A percentile compares a stretch with the other conserved stretches of the same genome.
phyloP scores from a whole-genome alignment of 768 basidiomycete species.

The Neoboletus subvelutipes region DNA sequence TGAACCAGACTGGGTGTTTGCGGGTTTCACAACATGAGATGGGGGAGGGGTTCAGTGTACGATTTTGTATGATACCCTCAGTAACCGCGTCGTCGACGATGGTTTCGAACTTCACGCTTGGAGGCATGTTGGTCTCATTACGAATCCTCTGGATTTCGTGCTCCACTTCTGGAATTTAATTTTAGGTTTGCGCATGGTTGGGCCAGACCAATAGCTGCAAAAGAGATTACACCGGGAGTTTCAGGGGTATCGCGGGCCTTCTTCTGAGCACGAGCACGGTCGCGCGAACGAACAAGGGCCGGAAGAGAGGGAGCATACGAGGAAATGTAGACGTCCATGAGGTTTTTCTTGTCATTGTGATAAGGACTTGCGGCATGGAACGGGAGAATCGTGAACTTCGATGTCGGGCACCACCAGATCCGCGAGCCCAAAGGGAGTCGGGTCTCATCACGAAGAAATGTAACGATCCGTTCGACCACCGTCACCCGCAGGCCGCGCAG shows the following conservation, averaged over 20 bases:
- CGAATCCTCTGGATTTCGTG: too few species aligned
- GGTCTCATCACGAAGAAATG: background rate
- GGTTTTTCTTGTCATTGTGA: too few species aligned
- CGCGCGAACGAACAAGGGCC: too few species aligned
- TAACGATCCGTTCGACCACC: background rate
- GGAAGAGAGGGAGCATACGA: too few species aligned
- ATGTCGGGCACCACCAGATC: too few species aligned
- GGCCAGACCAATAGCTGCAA: too few species aligned
- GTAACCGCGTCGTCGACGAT: background rate
- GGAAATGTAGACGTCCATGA: too few species aligned
- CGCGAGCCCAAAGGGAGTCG: background rate
- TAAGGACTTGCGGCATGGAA: too few species aligned
- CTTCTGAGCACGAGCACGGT: background rate
- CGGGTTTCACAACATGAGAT: slow-evolving; percentile 30
- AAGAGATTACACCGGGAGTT: background rate
- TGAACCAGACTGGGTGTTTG: slow-evolving; percentile 68
- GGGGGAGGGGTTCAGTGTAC: too few species aligned
- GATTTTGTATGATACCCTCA: too few species aligned
- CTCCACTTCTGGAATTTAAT: background rate
- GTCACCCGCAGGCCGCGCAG: background rate
- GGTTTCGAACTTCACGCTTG: background rate
- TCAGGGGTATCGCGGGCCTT: background rate
- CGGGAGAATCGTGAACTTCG: too few species aligned
- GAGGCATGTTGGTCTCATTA: background rate
- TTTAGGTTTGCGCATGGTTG: background rate